Evolutionary conservation across 306 rosid genomes (phyloP).

Genomic region (Gynostemma pentaphyllum): DNA sequence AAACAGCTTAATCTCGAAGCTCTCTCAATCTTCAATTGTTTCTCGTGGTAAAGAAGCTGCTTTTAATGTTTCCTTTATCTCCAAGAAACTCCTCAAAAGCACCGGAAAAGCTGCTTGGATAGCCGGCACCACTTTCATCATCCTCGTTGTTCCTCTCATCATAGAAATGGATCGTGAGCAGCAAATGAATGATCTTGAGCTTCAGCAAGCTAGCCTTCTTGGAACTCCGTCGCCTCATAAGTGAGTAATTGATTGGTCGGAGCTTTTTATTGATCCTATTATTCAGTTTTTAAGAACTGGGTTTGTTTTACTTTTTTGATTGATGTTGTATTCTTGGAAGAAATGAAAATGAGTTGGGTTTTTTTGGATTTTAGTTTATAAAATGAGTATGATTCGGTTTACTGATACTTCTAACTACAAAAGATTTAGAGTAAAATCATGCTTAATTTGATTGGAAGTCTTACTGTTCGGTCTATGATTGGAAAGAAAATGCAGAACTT

Average conservation of each 20-base stretch:
- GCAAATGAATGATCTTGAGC: slow-evolving; percentile 81
- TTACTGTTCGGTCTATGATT: no score
- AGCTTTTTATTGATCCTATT: neutral
- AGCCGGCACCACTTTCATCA: slow-evolving; percentile 70
- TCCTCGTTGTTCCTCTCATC: slow-evolving; percentile 71
- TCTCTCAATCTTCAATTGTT: slow-evolving; percentile 44
- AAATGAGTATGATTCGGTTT: neutral
- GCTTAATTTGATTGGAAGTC: neutral
- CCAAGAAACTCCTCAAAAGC: slow-evolving; percentile 63
- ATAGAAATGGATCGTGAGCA: slow-evolving; percentile 96
- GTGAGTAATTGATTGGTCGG: slow-evolving; percentile 20
- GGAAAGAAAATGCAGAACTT: no score
- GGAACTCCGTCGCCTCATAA: slow-evolving; percentile 44
- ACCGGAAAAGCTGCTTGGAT: slow-evolving; percentile 96
- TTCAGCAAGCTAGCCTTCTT: slow-evolving; percentile 84
- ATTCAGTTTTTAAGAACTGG: neutral
- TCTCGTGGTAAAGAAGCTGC: slow-evolving; percentile 47
- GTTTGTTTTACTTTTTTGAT: neutral
- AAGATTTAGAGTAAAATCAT: neutral
- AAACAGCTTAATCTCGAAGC: slow-evolving; percentile 25
- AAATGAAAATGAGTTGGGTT: neutral
- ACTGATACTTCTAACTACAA: neutral
- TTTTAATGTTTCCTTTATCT: slow-evolving; percentile 37
- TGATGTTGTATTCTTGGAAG: neutral
- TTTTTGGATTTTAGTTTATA: neutral